Conservation (phyloP, 73 alveolate genomes). For the Paraurostyla sp. region DNA sequence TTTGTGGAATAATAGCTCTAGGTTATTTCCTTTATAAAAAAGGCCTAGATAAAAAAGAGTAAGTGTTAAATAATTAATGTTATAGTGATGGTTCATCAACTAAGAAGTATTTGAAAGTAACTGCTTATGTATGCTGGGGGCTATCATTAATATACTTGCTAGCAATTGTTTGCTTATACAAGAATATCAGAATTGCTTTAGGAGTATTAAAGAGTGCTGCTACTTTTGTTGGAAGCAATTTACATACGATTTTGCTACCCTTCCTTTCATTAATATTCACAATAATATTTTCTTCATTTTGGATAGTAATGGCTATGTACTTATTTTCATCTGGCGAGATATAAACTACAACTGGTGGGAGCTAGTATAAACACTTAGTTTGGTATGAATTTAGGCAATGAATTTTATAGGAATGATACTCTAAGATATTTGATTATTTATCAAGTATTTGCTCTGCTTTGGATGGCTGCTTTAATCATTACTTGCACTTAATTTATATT, state of each 20-base stretch:
- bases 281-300: slow-evolving; percentile 80
- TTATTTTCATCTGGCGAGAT: slow-evolving; percentile 90
- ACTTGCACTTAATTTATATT: slow-evolving; percentile 91
- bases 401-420: slow-evolving; percentile 76
- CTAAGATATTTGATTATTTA: slow-evolving; percentile 87
- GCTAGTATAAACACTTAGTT: slow-evolving; percentile 59
- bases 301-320: slow-evolving; percentile 88
- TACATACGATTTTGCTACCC: slow-evolving; percentile 81
- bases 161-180: slow-evolving; percentile 1
- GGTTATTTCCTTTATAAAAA: slow-evolving; percentile 49
- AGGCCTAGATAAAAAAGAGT: slow-evolving; percentile 43
- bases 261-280: slow-evolving; percentile 81
- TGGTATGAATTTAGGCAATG: slow-evolving; percentile 63
- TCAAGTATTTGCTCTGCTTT: slow-evolving; percentile 91
- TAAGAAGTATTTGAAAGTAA: background rate
- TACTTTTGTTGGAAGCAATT: background rate
- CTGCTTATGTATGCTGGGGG: slow-evolving; percentile 49
- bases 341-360: slow-evolving; percentile 65
- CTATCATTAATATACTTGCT: background rate
- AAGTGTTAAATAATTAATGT: background rate
- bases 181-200: slow-evolving; percentile 31
- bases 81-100: slow-evolving; percentile 9
- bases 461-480: slow-evolving; percentile 90
- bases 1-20: slow-evolving; percentile 29
- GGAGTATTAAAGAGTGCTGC: slow-evolving; percentile 50